Evolutionary conservation across 176 grass and related monocot species (phyloP).

Genomic region (sorghum (Sorghum bicolor)): Sorghum_bicolor_NCBIv3 NC_012879.2:55998001-55998500

Average conservation of each 20-base stretch:
- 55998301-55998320: background rate
- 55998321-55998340: conserved; percentile 43
- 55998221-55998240: background rate
- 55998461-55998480: background rate
- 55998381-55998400: background rate
- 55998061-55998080: background rate
- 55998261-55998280: background rate
- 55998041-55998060: too few relatives aligned
- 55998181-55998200: too few relatives aligned
- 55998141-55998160: background rate
- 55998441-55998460: too few relatives aligned
- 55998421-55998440: background rate
- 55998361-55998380: background rate
- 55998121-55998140: too few relatives aligned
- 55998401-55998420: background rate
- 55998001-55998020: background rate
- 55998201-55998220: background rate
- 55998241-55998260: background rate
- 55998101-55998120: too few relatives aligned
- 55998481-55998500: background rate
- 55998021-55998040: background rate
- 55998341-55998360: background rate
- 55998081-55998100: background rate
- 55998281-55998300: background rate
- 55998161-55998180: too few relatives aligned